These are phyloP conservation scores for Paraphoma sp. DNA, from an alignment of 2,329 filamentous ascomycete species.

Conservation along the genomic window DNA sequence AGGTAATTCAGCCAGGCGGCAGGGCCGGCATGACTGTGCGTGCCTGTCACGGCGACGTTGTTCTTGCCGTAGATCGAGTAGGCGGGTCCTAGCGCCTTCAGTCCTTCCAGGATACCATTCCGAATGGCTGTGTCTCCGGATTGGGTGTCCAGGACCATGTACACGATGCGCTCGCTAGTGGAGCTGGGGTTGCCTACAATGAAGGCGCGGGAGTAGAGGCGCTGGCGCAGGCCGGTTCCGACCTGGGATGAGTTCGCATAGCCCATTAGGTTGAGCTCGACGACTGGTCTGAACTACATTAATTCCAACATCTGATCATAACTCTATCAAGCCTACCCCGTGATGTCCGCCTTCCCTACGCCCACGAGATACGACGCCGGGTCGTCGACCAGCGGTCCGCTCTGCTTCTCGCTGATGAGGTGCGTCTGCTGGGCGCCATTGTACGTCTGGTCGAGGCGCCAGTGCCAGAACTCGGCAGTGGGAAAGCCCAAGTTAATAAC, in stretches of 20 bases:
- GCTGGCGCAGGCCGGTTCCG: slow-evolving; percentile 83
- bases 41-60: slow-evolving; percentile 89
- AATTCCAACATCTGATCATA: slow-evolving; percentile 6
- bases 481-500: slow-evolving; percentile 44
- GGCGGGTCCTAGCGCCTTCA: slow-evolving; percentile 71
- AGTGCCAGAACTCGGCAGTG: slow-evolving; percentile 46
- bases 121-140: slow-evolving; percentile 89
- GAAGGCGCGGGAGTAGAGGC: slow-evolving; percentile 88
- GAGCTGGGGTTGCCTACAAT: slow-evolving; percentile 75
- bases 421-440: slow-evolving; percentile 31
- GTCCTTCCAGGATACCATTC: slow-evolving; percentile 81
- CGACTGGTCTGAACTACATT: slow-evolving; percentile 68
- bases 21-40: slow-evolving; percentile 90
- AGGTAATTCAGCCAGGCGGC: slow-evolving; percentile 96
- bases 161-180: slow-evolving; percentile 77
- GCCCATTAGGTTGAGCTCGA: slow-evolving; percentile 89
- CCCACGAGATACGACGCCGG: slow-evolving; percentile 66
- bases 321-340: slow-evolving; percentile 57
- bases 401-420: slow-evolving; percentile 37
- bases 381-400: slow-evolving; percentile 35
- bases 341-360: slow-evolving; percentile 75
- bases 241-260: slow-evolving; percentile 87
- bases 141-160: slow-evolving; percentile 85
- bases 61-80: slow-evolving; percentile 78
- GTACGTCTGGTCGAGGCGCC: slow-evolving; percentile 29